A percentile compares a stretch with the other conserved stretches of the same genome.
Conservation (phyloP, 129 eudicot species). For the Apium graveolens region DNA sequence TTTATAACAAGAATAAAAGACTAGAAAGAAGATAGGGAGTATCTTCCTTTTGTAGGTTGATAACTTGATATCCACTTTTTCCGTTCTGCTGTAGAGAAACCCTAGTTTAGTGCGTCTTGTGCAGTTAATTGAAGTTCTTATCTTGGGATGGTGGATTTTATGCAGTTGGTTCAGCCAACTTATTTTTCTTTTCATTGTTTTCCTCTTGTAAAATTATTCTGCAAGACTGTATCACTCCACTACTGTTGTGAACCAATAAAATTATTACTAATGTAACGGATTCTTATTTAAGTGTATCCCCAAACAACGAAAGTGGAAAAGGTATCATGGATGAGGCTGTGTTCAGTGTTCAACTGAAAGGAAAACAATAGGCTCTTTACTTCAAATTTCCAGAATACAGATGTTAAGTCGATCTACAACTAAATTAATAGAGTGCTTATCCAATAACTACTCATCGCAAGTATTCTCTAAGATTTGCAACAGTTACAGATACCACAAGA, state of each 20-base stretch:
- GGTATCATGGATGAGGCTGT: not conserved
- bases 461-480: not conserved
- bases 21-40: too few relatives aligned
- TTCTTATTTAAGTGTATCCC: not conserved
- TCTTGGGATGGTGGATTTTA: not conserved
- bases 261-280: too few relatives aligned
- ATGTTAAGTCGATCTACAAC: not conserved
- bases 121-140: not conserved
- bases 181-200: too few relatives aligned
- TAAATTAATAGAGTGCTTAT: not conserved
- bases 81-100: not conserved
- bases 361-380: not conserved
- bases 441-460: not conserved
- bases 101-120: not conserved
- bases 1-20: too few relatives aligned
- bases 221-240: not conserved
- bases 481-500: not conserved
- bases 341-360: not conserved
- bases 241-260: not conserved
- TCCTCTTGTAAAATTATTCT: too few relatives aligned
- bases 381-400: not conserved
- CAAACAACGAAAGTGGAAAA: not conserved
- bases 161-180: not conserved
- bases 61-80: not conserved
- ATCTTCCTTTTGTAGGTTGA: not conserved